These are phyloP conservation scores for Yamadazyma blattariae DNA, from an alignment of 1,139 yeast genomes.

Conservation along the genomic window DNA sequence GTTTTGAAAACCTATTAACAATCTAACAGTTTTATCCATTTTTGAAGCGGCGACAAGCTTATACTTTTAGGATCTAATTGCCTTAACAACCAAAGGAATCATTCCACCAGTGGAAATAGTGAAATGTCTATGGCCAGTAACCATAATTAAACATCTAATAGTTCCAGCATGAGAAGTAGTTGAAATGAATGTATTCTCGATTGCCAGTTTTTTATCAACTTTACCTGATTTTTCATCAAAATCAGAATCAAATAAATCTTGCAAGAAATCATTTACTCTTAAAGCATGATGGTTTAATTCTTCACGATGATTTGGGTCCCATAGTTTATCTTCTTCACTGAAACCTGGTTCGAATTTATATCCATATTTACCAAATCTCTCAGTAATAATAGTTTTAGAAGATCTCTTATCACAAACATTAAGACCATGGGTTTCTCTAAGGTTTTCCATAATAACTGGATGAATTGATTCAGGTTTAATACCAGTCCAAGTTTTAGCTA, in stretches of 20 bases:
- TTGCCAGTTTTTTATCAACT: slow-evolving; percentile 21
- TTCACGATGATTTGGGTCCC: slow-evolving; percentile 40
- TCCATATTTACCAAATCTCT: slow-evolving; percentile 16
- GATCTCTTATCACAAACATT: slow-evolving; percentile 66
- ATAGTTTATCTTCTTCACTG: slow-evolving; percentile 46
- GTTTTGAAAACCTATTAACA: too few species aligned
- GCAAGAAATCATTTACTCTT: slow-evolving; percentile 47
- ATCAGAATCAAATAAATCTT: slow-evolving; percentile 42
- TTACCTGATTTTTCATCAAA: slow-evolving; percentile 9
- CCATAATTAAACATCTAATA: slow-evolving; percentile 51
- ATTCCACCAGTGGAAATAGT: slow-evolving; percentile 55
- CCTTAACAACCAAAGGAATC: slow-evolving; percentile 58
- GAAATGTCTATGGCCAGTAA: slow-evolving; percentile 51
- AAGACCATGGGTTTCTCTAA: slow-evolving; percentile 68
- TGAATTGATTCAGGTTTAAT: slow-evolving; percentile 14
- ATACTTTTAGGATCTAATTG: slow-evolving; percentile 23
- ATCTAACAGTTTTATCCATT: too few species aligned
- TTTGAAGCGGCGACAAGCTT: too few species aligned
- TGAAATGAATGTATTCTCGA: slow-evolving; percentile 36
- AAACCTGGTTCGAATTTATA: slow-evolving; percentile 44
- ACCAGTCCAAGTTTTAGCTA: slow-evolving; percentile 54
- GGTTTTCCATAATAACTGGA: slow-evolving; percentile 54
- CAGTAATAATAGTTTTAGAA: slow-evolving; percentile 18
- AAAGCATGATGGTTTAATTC: slow-evolving; percentile 42
- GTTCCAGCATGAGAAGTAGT: slow-evolving; percentile 66